Percentiles rank a stretch among this genome's conserved stretches.
Conservation (phyloP, 2,329 filamentous ascomycete species). For the Venturiaceae sp. region DNA sequence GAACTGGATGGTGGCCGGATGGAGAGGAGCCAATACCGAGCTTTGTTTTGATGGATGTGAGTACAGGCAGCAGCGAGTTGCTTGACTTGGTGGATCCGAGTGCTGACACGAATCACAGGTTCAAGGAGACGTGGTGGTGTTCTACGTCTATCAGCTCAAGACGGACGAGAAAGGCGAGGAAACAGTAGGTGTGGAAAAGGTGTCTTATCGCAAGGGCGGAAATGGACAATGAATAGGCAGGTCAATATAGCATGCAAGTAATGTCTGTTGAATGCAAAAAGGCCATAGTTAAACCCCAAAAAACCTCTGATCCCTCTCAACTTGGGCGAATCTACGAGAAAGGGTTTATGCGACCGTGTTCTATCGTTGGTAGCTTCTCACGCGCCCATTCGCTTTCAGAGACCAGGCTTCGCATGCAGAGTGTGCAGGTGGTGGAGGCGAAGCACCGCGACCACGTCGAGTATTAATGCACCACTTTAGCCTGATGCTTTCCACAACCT, state of each 20-base stretch:
- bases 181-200: constrained; percentile 46
- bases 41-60: constrained; percentile 96
- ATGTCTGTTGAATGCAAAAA: not conserved
- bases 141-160: constrained; percentile 73
- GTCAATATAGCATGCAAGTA: not conserved
- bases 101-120: constrained; percentile 44
- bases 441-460: too few species aligned
- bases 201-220: constrained; percentile 39
- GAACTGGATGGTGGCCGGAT: constrained; percentile 47
- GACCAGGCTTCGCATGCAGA: not conserved
- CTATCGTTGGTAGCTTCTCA: too few species aligned
- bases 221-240: constrained; percentile 2
- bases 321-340: too few species aligned
- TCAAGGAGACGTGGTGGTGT: constrained; percentile 88
- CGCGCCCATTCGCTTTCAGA: too few species aligned
- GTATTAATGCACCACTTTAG: too few species aligned
- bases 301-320: too few species aligned
- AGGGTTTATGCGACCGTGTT: too few species aligned
- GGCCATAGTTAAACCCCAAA: too few species aligned
- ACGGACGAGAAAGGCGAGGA: constrained; percentile 42
- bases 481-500: too few species aligned
- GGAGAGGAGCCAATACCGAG: constrained; percentile 67
- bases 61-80: constrained; percentile 30
- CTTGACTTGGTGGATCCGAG: not conserved
- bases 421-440: not conserved